Base-by-base conservation (phyloP, 495 filamentous ascomycete species). In the Talaromyces thailandensis region DNA sequence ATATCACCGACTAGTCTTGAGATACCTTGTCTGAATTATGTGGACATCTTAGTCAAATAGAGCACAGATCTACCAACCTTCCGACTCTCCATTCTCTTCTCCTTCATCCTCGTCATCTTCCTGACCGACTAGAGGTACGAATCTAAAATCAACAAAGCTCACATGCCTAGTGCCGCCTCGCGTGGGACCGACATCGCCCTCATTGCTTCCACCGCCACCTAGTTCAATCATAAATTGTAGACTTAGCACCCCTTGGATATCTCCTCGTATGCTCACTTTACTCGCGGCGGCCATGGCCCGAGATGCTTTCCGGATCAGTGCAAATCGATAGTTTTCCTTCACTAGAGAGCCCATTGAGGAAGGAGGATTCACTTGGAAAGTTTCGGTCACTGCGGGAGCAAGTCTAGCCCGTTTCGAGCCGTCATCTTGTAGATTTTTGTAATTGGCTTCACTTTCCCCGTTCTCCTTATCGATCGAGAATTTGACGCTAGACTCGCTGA, bases 141-240 rank as follows among this genome's bases (percentile, higher is more conserved):
- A 88, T 21, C 88, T 76, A 65, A 91, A 92, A 72, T 92, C 89
- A 35, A 92, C 84, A 76, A 92, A 93, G 65, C 81, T 87, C 4
- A 86, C 78, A 24, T 72, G 73, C 16, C 64, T 68, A 7, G 66
- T 24, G 6, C 45, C 50, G 12, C 65, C 68, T 43, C 51, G 63
- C 7, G 65, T 48, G 45, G 58, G 55, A 32, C 65, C 67, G 11
- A 68, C 45, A 16, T 69, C 50, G 9, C 67, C 67, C 63, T 65
- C 68, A 31, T 65, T 68, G 18, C 68, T 56, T 66, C 69, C 32
- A 58, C 67, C 67, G 56, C 69, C 70, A 62, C 87, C 84, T 14
- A 89, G 74, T 70, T 96, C 91, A 35, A 98, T 87, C 92, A 98
- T 95, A 66, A 98, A 96, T 73, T 98, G 94, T 69, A 98, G 76